Evolutionary conservation across 2,329 filamentous ascomycete genomes (phyloP).

Genomic region (Scortechinia acanthostroma): DNA sequence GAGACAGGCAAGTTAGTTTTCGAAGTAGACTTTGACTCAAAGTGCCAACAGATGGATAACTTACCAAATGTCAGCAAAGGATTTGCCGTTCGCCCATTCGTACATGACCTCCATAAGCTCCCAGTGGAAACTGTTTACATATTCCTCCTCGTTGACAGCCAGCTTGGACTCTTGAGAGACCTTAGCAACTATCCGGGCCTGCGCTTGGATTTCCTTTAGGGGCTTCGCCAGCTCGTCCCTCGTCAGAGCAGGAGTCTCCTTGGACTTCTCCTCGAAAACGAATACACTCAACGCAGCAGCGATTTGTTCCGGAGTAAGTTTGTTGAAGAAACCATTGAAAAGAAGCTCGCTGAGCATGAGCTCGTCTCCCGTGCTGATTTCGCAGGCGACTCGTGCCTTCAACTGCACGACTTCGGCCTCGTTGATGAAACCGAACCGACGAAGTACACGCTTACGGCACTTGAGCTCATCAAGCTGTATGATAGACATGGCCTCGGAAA

Average conservation of each 20-base stretch:
- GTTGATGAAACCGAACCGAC: constrained; percentile 90
- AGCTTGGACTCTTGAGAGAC: constrained; percentile 92
- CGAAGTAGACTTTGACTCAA: constrained; percentile 4
- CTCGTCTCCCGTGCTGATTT: constrained; percentile 88
- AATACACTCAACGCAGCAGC: constrained; percentile 86
- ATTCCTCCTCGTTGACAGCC: constrained; percentile 89
- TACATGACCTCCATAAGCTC: constrained; percentile 96
- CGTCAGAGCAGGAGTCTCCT: constrained; percentile 53
- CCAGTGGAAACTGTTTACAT: constrained; percentile 81
- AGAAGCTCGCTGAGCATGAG: constrained; percentile 85
- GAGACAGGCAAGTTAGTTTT: constrained; percentile 11
- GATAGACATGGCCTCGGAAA: constrained; percentile 76
- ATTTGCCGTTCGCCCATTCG: constrained; percentile 81
- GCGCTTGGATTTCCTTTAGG: constrained; percentile 76
- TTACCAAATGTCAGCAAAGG: constrained; percentile 91
- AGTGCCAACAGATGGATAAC: constrained; percentile 24
- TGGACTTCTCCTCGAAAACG: constrained; percentile 93
- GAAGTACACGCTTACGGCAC: constrained; percentile 87
- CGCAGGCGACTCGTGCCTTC: constrained; percentile 93
- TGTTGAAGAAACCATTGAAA: constrained; percentile 97
- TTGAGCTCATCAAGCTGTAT: constrained; percentile 94
- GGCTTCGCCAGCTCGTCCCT: constrained; percentile 82
- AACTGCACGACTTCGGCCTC: constrained; percentile 91
- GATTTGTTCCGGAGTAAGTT: constrained; percentile 78
- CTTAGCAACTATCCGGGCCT: constrained; percentile 84